Conservation (phyloP, 73 alveolate species). For the Tetrahymena elliotti region DNA sequence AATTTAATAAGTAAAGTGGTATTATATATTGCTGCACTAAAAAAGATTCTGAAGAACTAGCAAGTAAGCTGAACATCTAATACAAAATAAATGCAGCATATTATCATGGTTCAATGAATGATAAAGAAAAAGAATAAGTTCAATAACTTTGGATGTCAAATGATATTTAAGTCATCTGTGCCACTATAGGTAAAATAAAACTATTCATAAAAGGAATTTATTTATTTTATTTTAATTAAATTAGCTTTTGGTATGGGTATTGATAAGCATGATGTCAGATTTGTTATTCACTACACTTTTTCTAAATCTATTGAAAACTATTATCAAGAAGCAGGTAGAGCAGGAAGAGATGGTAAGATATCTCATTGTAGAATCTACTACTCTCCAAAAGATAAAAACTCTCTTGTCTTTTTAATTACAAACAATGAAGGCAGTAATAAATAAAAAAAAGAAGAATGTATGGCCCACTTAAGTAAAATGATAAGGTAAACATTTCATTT, state of each 20-base stretch:
- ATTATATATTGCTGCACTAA: slow-evolving; percentile 88
- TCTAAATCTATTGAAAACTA: slow-evolving; percentile 88
- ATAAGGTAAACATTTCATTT: too few species aligned
- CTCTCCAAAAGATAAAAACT: slow-evolving; percentile 10
- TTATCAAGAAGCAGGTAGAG: slow-evolving; percentile 56
- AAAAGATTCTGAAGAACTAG: slow-evolving; percentile 86
- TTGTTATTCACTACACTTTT: slow-evolving; percentile 93
- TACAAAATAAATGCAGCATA: slow-evolving; percentile 68
- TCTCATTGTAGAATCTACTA: slow-evolving; percentile 43
- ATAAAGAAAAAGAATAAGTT: slow-evolving; percentile 59
- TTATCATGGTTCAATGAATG: slow-evolving; percentile 91
- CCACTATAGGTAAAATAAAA: slow-evolving; percentile 60
- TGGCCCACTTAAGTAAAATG: not conserved
- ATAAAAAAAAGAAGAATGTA: not conserved
- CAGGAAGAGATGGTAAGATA: slow-evolving; percentile 51
- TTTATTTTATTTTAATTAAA: not conserved
- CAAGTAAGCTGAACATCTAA: slow-evolving; percentile 57
- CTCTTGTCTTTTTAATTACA: slow-evolving; percentile 6
- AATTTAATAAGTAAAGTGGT: slow-evolving; percentile 57
- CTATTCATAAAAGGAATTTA: too few species aligned
- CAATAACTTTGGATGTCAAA: slow-evolving; percentile 88
- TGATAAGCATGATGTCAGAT: slow-evolving; percentile 97
- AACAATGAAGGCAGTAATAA: slow-evolving; percentile 1
- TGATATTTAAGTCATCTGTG: slow-evolving; percentile 92
- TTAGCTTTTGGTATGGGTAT: slow-evolving; percentile 99